Conservation (phyloP, 352 stramenopile species). For the Phytopythium mirpurense region DNA sequence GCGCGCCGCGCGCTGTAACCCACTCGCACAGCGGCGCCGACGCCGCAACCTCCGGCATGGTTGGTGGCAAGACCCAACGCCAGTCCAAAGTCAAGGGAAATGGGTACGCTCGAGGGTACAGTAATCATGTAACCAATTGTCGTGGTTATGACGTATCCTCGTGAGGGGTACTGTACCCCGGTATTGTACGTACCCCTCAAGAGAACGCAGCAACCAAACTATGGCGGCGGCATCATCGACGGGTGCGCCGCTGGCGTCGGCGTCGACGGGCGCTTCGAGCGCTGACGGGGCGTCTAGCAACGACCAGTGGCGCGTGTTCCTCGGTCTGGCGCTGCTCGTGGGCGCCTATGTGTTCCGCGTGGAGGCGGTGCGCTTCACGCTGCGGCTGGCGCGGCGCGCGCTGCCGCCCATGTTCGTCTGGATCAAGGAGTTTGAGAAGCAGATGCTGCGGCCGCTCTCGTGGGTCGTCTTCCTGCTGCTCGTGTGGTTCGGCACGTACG, state of each 20-base stretch:
- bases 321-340: conserved; percentile 65
- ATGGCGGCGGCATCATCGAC: neutral
- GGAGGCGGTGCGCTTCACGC: conserved; percentile 69
- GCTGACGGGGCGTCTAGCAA: conserved; percentile 19
- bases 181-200: too few species aligned
- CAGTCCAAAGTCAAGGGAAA: neutral
- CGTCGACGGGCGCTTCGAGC: neutral
- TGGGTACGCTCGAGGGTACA: neutral
- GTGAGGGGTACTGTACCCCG: too few species aligned
- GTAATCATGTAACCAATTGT: neutral
- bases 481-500: conserved; percentile 55
- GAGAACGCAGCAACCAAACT: neutral
- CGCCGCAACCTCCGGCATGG: conserved; percentile 9
- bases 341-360: conserved; percentile 68
- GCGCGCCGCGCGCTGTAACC: conserved; percentile 25
- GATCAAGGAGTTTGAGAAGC: conserved; percentile 85
- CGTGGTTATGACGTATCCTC: too few species aligned
- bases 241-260: neutral
- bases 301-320: conserved; percentile 72
- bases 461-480: conserved; percentile 82
- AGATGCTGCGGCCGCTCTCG: conserved; percentile 60
- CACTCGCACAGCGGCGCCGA: conserved; percentile 25
- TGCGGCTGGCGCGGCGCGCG: conserved; percentile 57
- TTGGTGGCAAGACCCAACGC: too few species aligned
- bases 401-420: conserved; percentile 55